Evolutionary conservation across 495 filamentous ascomycete genomes (phyloP).

Genomic region (Parachaetomium inaequale): DNA sequence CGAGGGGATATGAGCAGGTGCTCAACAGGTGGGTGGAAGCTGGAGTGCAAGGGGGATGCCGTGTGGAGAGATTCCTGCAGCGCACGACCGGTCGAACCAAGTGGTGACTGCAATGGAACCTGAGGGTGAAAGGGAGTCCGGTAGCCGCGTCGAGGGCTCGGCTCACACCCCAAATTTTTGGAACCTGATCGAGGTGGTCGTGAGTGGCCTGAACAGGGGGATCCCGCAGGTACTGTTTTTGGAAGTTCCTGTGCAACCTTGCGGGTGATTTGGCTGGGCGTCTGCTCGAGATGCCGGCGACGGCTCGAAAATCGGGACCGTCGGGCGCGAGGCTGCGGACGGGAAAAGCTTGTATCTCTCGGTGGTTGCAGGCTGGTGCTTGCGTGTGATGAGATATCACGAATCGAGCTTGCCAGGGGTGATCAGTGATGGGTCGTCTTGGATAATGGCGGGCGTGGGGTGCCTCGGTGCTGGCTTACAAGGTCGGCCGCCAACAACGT

Average conservation of each 20-base stretch:
- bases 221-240: slow-evolving; percentile 38
- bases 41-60: slow-evolving; percentile 23
- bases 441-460: slow-evolving; percentile 3
- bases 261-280: slow-evolving; percentile 22
- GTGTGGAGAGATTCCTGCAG: slow-evolving; percentile 33
- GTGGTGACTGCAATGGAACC: slow-evolving; percentile 34
- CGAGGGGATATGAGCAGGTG: slow-evolving; percentile 10
- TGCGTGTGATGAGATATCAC: background rate
- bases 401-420: background rate
- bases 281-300: slow-evolving; percentile 22
- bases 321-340: slow-evolving; percentile 19
- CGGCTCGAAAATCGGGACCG: slow-evolving; percentile 28
- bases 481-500: slow-evolving; percentile 6
- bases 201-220: slow-evolving; percentile 28
- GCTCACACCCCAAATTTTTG: slow-evolving; percentile 35
- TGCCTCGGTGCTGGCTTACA: slow-evolving; percentile 9
- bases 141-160: slow-evolving; percentile 31
- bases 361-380: slow-evolving; percentile 2
- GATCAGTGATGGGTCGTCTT: background rate
- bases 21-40: slow-evolving; percentile 9
- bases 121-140: slow-evolving; percentile 27
- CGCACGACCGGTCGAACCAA: slow-evolving; percentile 34
- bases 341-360: slow-evolving; percentile 13
- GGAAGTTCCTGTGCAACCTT: slow-evolving; percentile 37
- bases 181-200: slow-evolving; percentile 32